Percentiles rank a stretch among this genome's conserved stretches.
phyloP scores from a whole-genome alignment of 2,329 filamentous ascomycete species.

The Samsoniella hepiali region DNA sequence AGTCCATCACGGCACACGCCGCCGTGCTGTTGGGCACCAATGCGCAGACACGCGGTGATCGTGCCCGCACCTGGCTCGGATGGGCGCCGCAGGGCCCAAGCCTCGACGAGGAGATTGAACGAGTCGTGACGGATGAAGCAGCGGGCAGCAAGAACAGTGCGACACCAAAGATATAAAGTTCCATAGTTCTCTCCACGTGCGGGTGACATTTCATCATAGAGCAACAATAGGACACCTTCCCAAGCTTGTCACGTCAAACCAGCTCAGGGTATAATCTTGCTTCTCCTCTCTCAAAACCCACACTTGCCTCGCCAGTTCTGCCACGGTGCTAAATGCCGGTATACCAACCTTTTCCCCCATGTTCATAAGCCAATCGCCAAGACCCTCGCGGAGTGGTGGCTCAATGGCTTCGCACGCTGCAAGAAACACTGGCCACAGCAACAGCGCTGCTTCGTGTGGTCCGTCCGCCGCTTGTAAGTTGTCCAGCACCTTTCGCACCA shows the following conservation, averaged over 20 bases:
- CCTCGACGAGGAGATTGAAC: slow-evolving; percentile 5
- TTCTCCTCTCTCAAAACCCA: not conserved
- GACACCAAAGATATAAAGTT: not conserved
- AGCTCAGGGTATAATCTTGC: slow-evolving; percentile 10
- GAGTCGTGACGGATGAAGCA: not conserved
- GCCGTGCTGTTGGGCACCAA: slow-evolving; percentile 13
- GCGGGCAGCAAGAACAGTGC: not conserved
- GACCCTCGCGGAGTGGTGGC: not conserved
- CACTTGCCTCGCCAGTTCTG: not conserved
- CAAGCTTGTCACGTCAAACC: slow-evolving; percentile 2
- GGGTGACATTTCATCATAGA: not conserved
- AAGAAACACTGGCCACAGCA: slow-evolving; percentile 1
- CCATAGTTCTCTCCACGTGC: no score
- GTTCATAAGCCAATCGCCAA: not conserved
- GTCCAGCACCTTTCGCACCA: slow-evolving; percentile 1
- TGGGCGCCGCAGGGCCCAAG: slow-evolving; percentile 13
- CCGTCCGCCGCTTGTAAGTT: not conserved
- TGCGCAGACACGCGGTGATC: slow-evolving; percentile 9
- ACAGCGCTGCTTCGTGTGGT: not conserved
- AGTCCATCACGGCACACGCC: slow-evolving; percentile 7
- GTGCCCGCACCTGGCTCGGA: slow-evolving; percentile 2
- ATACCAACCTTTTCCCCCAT: not conserved
- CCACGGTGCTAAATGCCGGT: not conserved
- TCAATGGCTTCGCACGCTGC: slow-evolving; percentile 4
- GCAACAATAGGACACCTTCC: not conserved